These are phyloP conservation scores for Tetradesmus obliquus DNA, from an alignment of 139 green algal species.

Conservation along the genomic window DNA sequence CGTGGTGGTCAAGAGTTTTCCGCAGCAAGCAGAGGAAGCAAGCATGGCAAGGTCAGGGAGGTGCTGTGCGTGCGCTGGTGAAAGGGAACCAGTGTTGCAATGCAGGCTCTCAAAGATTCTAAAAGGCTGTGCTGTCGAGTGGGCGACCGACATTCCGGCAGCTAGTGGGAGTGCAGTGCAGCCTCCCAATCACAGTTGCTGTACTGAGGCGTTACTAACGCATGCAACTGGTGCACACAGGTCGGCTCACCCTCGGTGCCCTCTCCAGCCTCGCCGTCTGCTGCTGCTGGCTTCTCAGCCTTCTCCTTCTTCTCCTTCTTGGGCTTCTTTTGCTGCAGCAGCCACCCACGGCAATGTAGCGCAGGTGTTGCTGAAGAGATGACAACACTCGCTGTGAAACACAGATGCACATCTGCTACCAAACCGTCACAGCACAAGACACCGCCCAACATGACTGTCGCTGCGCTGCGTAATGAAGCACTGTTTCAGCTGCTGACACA, in stretches of 20 bases:
- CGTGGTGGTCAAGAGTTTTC: no score
- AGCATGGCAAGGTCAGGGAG: no score
- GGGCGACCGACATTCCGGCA: no score
- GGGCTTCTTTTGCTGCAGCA: conserved; percentile 8
- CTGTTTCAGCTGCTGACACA: background rate
- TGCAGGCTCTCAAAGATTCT: no score
- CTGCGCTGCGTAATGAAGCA: background rate
- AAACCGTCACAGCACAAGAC: conserved; percentile 10
- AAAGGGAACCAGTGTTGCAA: no score
- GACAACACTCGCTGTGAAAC: no score
- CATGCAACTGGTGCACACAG: background rate
- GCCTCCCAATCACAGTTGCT: no score
- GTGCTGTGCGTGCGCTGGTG: no score
- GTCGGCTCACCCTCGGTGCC: background rate
- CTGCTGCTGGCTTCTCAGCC: conserved; percentile 53
- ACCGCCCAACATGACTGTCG: background rate
- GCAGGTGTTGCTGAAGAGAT: background rate
- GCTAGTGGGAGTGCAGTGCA: no score
- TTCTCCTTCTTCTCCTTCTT: conserved; percentile 56
- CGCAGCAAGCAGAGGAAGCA: no score
- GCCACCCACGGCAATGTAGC: background rate
- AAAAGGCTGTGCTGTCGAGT: no score
- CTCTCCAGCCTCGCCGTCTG: background rate
- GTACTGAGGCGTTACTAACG: no score
- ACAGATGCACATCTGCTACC: background rate